These are phyloP conservation scores for Dendrobium chrysotoxum DNA, from an alignment of 106 monocot species.

Conservation along the genomic window DNA sequence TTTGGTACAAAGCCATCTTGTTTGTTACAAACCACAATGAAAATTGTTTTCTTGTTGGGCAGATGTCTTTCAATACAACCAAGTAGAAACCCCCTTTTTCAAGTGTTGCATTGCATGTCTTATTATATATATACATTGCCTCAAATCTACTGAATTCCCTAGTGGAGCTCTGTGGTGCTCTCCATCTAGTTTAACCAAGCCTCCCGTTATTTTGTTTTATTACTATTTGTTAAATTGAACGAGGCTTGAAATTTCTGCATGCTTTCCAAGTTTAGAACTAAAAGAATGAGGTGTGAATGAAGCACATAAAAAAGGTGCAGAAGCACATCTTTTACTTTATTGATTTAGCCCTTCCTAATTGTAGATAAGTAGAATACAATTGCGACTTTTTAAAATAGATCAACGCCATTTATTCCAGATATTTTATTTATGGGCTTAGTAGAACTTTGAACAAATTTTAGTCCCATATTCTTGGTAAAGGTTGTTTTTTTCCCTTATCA, in stretches of 20 bases:
- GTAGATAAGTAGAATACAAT: not conserved
- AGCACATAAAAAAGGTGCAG: not conserved
- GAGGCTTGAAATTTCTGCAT: not conserved
- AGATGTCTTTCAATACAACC: no score
- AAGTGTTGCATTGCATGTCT: no score
- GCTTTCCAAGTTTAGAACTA: not conserved
- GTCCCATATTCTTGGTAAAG: not conserved
- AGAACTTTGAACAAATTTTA: not conserved
- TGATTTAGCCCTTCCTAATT: not conserved
- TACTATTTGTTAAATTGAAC: not conserved
- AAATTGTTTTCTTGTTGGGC: not conserved
- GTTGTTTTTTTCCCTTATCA: not conserved
- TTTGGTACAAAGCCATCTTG: not conserved
- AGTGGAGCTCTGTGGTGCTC: no score
- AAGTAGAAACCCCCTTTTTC: no score
- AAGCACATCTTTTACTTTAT: not conserved
- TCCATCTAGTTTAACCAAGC: not conserved
- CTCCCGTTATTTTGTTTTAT: not conserved
- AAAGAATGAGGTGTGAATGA: no score
- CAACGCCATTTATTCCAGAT: not conserved
- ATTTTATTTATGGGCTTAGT: not conserved
- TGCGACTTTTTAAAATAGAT: not conserved
- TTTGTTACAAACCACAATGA: not conserved
- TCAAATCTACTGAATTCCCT: not conserved
- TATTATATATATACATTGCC: no score